A percentile compares a stretch with the other conserved stretches of the same genome.
Evolutionary conservation across 768 basidiomycete genomes (phyloP).

Genomic region (Kwoniella heveanensis): DNA sequence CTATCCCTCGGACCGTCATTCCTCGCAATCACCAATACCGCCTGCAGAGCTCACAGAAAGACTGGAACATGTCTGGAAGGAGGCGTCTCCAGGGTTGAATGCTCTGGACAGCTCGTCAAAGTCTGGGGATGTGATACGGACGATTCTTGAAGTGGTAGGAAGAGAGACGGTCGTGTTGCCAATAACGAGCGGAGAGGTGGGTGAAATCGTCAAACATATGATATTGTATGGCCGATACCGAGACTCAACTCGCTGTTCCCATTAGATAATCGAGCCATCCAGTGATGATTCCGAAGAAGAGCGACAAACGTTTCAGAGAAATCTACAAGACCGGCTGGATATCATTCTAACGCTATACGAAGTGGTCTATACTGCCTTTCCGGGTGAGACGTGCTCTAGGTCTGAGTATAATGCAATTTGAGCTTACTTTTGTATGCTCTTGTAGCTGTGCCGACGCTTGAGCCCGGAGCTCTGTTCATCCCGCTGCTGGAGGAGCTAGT

Average conservation of each 20-base stretch:
- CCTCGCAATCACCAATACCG: conserved; percentile 20
- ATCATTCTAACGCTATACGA: conserved; percentile 47
- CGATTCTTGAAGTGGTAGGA: conserved; percentile 44
- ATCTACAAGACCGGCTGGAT: conserved; percentile 42
- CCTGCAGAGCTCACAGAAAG: conserved; percentile 14
- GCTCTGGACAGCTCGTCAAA: conserved; percentile 11
- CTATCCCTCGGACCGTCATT: conserved; percentile 14
- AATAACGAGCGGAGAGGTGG: conserved; percentile 30
- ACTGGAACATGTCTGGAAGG: conserved; percentile 22
- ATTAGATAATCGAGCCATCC: conserved; percentile 13
- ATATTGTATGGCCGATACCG: too few relatives aligned
- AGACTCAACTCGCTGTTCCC: too few relatives aligned
- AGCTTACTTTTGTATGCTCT: not conserved
- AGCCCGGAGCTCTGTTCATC: conserved; percentile 50
- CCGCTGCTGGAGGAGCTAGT: conserved; percentile 50
- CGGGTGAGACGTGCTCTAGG: too few relatives aligned
- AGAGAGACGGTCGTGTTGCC: conserved; percentile 37
- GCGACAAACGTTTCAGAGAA: conserved; percentile 23
- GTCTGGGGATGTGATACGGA: conserved; percentile 29
- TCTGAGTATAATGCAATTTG: too few relatives aligned
- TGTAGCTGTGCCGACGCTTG: conserved; percentile 28
- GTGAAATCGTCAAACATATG: conserved; percentile 5
- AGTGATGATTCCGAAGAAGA: conserved; percentile 2
- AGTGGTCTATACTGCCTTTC: conserved; percentile 25
- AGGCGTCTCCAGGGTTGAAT: conserved; percentile 2